These are phyloP conservation scores for Rhizopogon vinicolor DNA, from an alignment of 768 basidiomycete genomes.

Conservation along the genomic window DNA sequence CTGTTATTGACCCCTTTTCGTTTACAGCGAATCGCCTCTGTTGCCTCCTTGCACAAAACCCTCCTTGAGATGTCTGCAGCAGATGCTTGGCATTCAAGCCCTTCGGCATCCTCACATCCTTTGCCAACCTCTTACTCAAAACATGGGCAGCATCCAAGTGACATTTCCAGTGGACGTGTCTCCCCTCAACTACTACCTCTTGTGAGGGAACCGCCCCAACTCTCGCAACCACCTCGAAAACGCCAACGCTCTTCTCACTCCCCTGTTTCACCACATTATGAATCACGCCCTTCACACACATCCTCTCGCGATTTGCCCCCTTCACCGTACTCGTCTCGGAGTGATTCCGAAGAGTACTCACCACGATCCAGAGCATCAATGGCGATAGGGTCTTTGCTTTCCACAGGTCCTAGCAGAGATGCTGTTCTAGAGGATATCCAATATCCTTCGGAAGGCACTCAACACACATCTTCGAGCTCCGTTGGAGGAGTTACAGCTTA, in stretches of 20 bases:
- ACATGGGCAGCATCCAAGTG: conserved; percentile 15
- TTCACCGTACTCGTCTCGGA: conserved; percentile 69
- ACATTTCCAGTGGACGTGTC: conserved; percentile 14
- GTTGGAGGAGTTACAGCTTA: conserved; percentile 6
- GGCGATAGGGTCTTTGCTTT: conserved; percentile 75
- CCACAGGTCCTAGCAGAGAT: conserved; percentile 35
- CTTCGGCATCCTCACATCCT: conserved; percentile 20
- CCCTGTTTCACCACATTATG: conserved; percentile 37
- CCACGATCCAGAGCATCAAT: conserved; percentile 70
- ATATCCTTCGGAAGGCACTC: conserved; percentile 14
- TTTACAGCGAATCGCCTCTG: conserved; percentile 62
- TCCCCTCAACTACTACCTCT: conserved; percentile 6
- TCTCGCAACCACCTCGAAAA: conserved; percentile 48
- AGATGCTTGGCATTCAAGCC: conserved; percentile 27
- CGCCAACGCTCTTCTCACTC: conserved; percentile 61
- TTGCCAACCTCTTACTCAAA: conserved; percentile 33
- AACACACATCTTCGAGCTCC: conserved; percentile 3
- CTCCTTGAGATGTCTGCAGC: conserved; percentile 54
- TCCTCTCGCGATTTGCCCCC: conserved; percentile 54
- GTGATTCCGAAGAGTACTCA: conserved; percentile 65
- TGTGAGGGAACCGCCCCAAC: conserved; percentile 25
- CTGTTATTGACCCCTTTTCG: conserved; percentile 6
- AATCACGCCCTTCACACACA: conserved; percentile 26
- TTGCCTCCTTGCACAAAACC: conserved; percentile 65
- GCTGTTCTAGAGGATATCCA: conserved; percentile 20